These are phyloP conservation scores for Immersiporthe knoxdaviesiana DNA, from an alignment of 2,329 filamentous ascomycete species.

Conservation along the genomic window DNA sequence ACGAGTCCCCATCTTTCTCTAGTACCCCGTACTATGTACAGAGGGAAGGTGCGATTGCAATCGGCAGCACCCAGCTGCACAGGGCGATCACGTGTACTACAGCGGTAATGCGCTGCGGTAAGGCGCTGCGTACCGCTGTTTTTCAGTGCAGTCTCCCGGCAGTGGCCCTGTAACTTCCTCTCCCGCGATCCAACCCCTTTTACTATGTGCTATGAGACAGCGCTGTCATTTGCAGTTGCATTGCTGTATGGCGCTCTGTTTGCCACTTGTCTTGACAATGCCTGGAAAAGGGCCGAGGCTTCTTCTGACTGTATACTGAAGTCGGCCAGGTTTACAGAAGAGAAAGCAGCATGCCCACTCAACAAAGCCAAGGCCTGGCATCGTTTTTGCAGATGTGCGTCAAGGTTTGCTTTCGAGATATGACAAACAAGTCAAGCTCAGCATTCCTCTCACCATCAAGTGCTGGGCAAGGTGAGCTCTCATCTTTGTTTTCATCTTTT, in stretches of 20 bases:
- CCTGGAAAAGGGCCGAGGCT: too few species aligned
- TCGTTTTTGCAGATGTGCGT: background rate
- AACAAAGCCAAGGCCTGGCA: background rate
- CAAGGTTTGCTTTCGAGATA: background rate
- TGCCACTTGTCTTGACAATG: too few species aligned
- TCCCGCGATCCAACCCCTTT: background rate
- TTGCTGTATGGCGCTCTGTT: background rate
- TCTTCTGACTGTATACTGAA: too few species aligned
- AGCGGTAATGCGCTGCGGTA: background rate
- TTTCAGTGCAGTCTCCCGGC: background rate
- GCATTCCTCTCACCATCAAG: background rate
- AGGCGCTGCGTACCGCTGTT: background rate
- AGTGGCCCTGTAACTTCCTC: background rate
- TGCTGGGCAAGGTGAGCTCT: background rate
- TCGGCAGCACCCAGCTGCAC: background rate
- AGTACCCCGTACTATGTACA: background rate
- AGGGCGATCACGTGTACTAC: constrained; percentile 13
- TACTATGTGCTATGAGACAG: too few species aligned
- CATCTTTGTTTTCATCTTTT: background rate
- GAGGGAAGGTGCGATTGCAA: constrained; percentile 17
- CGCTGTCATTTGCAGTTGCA: background rate
- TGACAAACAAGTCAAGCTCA: background rate
- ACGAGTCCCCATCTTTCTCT: background rate
- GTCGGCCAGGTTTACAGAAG: too few species aligned
- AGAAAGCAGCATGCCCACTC: background rate